A percentile compares a stretch with the other conserved stretches of the same genome.
phyloP scores from a whole-genome alignment of 1,284 basidiomycete genomes.

The Ceratobasidium sp. region DNA sequence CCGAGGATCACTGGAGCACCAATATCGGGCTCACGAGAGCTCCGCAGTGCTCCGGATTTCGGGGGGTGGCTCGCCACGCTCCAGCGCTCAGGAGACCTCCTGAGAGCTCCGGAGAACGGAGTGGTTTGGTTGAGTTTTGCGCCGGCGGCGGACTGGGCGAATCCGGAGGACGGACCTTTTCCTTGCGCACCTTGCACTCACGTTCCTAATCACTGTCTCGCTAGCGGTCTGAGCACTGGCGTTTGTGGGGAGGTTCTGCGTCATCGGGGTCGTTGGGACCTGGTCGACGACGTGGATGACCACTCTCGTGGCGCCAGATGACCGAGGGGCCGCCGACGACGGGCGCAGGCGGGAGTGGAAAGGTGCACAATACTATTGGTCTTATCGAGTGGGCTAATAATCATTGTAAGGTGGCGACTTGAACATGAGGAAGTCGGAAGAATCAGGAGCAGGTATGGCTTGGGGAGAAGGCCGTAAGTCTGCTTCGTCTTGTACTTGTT shows the following conservation, averaged over 20 bases:
- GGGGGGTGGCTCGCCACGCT: no score
- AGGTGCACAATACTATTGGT: not conserved
- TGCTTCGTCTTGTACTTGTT: not conserved
- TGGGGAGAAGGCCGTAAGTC: slow-evolving; percentile 75
- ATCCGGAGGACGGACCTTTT: slow-evolving; percentile 28
- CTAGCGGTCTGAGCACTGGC: slow-evolving; percentile 16
- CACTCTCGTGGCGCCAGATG: slow-evolving; percentile 42
- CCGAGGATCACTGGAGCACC: no score
- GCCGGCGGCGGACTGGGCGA: slow-evolving; percentile 37
- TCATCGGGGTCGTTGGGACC: slow-evolving; percentile 25
- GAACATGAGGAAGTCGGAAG: slow-evolving; percentile 95
- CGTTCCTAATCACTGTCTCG: slow-evolving; percentile 27
- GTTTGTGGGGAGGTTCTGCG: slow-evolving; percentile 31
- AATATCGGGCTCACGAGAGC: no score
- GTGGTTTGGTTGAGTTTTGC: not conserved
- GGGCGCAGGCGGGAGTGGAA: slow-evolving; percentile 22
- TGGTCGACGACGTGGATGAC: slow-evolving; percentile 20
- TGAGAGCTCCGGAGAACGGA: no score
- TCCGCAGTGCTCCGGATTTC: no score
- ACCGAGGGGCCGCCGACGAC: slow-evolving; percentile 20
- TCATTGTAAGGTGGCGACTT: no score
- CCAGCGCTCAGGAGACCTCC: no score
- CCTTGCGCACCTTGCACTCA: slow-evolving; percentile 35
- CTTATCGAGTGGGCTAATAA: no score
- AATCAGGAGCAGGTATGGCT: slow-evolving; percentile 99